Conservation (phyloP, 352 stramenopile species). For the Pythium biforme region DNA sequence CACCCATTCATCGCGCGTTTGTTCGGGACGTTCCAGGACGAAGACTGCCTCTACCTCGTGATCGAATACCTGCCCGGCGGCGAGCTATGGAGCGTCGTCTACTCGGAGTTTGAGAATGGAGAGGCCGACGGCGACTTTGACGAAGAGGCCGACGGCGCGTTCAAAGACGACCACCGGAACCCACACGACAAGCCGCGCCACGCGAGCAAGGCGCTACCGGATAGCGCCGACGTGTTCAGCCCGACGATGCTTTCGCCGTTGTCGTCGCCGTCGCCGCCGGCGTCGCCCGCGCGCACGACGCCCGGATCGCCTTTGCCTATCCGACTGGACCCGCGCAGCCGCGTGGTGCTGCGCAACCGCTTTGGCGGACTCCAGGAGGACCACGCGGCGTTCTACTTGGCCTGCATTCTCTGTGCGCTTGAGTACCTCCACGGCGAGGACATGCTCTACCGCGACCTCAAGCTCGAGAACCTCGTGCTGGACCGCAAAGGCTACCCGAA, state of each 20-base stretch:
- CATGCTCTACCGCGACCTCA: constrained; percentile 88
- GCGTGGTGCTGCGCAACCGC: constrained; percentile 44
- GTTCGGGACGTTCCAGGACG: constrained; percentile 82
- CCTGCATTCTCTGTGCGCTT: constrained; percentile 81
- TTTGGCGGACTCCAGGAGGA: constrained; percentile 55
- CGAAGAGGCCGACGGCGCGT: constrained; percentile 11
- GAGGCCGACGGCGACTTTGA: constrained; percentile 27
- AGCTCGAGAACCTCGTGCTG: constrained; percentile 88
- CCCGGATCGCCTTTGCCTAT: constrained; percentile 16
- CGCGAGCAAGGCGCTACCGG: background rate
- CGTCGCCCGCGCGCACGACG: constrained; percentile 9
- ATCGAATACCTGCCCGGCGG: constrained; percentile 78
- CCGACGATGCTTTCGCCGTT: constrained; percentile 5
- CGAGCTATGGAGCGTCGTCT: constrained; percentile 78
- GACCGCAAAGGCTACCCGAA: constrained; percentile 88
- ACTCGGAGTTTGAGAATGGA: constrained; percentile 44
- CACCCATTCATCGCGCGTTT: constrained; percentile 72
- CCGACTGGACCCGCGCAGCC: constrained; percentile 29
- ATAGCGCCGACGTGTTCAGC: constrained; percentile 3
- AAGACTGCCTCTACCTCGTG: constrained; percentile 78
- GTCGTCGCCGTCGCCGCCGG: constrained; percentile 13
- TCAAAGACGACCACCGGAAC: constrained; percentile 18
- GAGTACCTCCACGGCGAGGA: constrained; percentile 71
- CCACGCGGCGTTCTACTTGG: constrained; percentile 87
- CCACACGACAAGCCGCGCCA: constrained; percentile 1